Base-by-base conservation (phyloP, 495 filamentous ascomycete species). In the Podospora australis region DNA sequence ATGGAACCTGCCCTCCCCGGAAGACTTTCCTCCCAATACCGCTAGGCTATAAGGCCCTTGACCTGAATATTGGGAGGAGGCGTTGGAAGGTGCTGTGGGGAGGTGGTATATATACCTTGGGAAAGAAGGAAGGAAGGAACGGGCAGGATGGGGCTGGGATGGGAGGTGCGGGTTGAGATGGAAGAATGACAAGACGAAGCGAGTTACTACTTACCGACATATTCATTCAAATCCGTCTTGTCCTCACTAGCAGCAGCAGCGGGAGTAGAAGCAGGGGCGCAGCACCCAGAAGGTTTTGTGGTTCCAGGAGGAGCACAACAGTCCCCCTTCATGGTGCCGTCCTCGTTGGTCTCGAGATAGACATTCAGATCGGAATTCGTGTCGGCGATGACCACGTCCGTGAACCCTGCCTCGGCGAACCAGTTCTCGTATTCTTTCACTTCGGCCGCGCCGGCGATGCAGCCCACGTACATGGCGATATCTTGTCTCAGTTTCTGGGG, bases 381-480 rank as follows among this genome's bases (percentile, higher is more conserved):
- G 50, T 82, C 77, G 0, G 76, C 56, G 49, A 83, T 74, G 46
- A 78, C 9, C 13, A 77, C 56, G 81, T 79, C 74, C 39, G 62
- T 39, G 54, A 85, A 85, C 9, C 81, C 80, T 0, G 69, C 74
- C 6, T 70, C 64, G 11, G 53, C 52, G 22, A 87, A 55, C 53
- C 75, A 84, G 7, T 42, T 38, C 58, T 83, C 71, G 60, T 85
- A 85, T 47, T 78, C 69, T 7, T 41, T 53, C 17, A 80, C 59
- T 57, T 65, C 46, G 42, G 76, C 80, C 0, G 80, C 79, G 14
- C 83, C 81, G 6, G 74, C 69, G 26, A 84, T 68, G 48, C 82
- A 85, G 1, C 80, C 81, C 25, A 79, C 73, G 58, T 83, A 80
- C 36, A 80, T 54, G 17, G 72, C 69, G 14, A 78, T 56, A 61